Conservation (phyloP, 2,329 filamentous ascomycete genomes). For the Corniculantispora saksenae region DNA sequence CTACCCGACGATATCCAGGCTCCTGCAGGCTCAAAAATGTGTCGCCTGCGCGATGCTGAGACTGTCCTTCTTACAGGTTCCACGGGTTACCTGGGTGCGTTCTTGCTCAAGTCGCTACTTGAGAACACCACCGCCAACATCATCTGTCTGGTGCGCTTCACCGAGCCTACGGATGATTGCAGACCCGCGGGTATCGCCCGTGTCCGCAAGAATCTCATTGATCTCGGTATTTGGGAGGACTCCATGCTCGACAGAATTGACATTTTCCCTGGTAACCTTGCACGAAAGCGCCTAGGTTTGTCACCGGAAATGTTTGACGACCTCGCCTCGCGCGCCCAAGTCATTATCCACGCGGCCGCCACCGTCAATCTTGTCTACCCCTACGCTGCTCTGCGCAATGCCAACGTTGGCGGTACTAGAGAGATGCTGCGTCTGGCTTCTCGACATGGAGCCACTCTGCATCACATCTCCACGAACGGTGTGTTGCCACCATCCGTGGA, state of each 20-base stretch:
- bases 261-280: constrained; percentile 72
- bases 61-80: constrained; percentile 73
- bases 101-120: constrained; percentile 68
- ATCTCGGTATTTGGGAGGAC: constrained; percentile 76
- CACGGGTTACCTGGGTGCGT: constrained; percentile 76
- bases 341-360: constrained; percentile 76
- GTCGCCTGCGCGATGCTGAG: constrained; percentile 63
- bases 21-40: constrained; percentile 48
- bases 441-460: constrained; percentile 67
- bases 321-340: constrained; percentile 65
- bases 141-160: constrained; percentile 72
- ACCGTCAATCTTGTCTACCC: constrained; percentile 82
- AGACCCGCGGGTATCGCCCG: constrained; percentile 68
- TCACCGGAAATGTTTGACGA: constrained; percentile 64
- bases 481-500: constrained; percentile 70
- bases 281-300: constrained; percentile 68
- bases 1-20: constrained; percentile 71
- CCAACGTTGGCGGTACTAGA: constrained; percentile 77
- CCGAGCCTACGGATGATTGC: constrained; percentile 65
- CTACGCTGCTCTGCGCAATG: constrained; percentile 71
- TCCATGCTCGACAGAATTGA: constrained; percentile 77
- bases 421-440: constrained; percentile 73
- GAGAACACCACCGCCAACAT: constrained; percentile 69
- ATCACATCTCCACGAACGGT: constrained; percentile 80
- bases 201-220: constrained; percentile 74